phyloP scores from a whole-genome alignment of 2,329 filamentous ascomycete species.

The Sarocladium kiliense region DNA sequence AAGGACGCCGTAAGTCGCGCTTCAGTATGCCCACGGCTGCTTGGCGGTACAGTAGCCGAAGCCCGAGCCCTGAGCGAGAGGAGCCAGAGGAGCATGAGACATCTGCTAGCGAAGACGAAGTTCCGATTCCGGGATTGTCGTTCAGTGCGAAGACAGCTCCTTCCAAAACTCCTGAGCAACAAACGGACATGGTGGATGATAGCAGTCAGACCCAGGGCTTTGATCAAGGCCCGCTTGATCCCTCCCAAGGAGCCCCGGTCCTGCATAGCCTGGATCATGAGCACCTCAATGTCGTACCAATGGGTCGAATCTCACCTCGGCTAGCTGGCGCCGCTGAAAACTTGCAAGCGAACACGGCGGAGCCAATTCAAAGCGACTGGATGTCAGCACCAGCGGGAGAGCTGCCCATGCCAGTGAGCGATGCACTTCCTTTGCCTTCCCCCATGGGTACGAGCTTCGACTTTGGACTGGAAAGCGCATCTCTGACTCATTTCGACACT shows the following conservation, averaged over 20 bases:
- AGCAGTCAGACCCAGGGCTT: not conserved
- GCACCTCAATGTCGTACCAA: not conserved
- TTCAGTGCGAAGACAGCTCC: not conserved
- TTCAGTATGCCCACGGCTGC: constrained; percentile 60
- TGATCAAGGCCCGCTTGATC: not conserved
- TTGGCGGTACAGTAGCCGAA: constrained; percentile 71
- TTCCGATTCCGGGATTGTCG: not conserved
- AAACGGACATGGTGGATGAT: constrained; percentile 10
- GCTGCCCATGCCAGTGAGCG: not conserved
- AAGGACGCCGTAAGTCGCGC: constrained; percentile 56
- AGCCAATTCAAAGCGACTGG: not conserved
- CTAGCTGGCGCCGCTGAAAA: not conserved
- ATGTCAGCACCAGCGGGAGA: not conserved
- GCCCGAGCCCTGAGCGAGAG: constrained; percentile 62
- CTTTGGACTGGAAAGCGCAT: not conserved
- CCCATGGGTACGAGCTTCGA: not conserved
- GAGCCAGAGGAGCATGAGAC: constrained; percentile 12
- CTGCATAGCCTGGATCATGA: not conserved
- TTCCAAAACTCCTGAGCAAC: not conserved
- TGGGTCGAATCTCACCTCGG: not conserved
- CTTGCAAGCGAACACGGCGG: too few relatives aligned
- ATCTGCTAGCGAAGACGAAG: constrained; percentile 11
- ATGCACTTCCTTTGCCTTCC: not conserved
- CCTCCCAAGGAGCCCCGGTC: too few relatives aligned
- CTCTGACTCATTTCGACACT: not conserved